Base-by-base conservation (phyloP, 306 rosid genomes). In the Lagenaria siceraria region DNA sequence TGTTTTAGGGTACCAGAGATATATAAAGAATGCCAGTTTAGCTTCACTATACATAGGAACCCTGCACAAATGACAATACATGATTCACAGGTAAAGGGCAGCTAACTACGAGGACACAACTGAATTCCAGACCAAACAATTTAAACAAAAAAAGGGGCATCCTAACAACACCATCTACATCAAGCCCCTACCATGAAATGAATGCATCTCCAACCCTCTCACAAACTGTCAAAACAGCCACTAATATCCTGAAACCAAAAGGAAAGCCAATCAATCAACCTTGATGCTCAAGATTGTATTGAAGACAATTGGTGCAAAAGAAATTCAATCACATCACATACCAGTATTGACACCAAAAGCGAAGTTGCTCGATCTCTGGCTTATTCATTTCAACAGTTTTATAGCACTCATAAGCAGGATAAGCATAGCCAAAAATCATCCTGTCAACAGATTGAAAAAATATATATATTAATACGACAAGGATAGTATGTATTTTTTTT, bases 311-410 rank as follows among this genome's bases (percentile, higher is more conserved):
- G 21, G 22, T 11, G 36, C 5, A 40, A 73, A 69, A 21, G 7
- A 60, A 15, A 51, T 7, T 49, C 38, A 56, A 68, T 59, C 65
- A 46, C 56, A 62, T 87, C 65, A 46, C 56, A 58, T 87, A 93
- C 98, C 98, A 93, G 78, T 93, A 93, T 82, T 93, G 97, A 87
- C 98, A 93, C 98, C 97, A 93, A 79, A 93, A 93, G 84, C 87
- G 96, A 77, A 93, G 97, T 42, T 88, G 89, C 71, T 93, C 97
- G 21, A 93, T 89, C 82, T 91, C 96, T 4, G 98, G 93, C 81
- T 79, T 88, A 82, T 89, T 91, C 88, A 78, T 89, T 75, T 93
- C 98, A 42, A 93, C 97, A 33, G 89, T 84, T 83, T 93, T 93
- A 75, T 87, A 93, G 85, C 97, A 93, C 85, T 93, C 97, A 71